These are phyloP conservation scores for Dothideomycetidae sp. DNA, from an alignment of 2,329 filamentous ascomycete species.

Conservation along the genomic window DNA sequence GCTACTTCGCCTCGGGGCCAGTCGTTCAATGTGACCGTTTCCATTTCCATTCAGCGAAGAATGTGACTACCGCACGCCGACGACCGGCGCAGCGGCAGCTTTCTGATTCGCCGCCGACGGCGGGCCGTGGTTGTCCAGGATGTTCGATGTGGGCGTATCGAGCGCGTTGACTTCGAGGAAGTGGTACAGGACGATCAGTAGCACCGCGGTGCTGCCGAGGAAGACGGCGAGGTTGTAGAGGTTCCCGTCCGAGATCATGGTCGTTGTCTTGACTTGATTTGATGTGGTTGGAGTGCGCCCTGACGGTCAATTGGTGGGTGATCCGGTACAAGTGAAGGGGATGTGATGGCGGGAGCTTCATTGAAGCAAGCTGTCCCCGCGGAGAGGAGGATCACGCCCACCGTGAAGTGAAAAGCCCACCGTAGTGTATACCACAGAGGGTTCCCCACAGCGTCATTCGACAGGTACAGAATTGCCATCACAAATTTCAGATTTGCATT, in stretches of 20 bases:
- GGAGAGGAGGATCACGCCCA: background rate
- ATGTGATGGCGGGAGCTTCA: too few relatives aligned
- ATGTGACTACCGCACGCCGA: conserved; percentile 3
- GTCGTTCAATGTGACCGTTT: too few relatives aligned
- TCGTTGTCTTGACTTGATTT: too few relatives aligned
- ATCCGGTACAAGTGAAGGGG: too few relatives aligned
- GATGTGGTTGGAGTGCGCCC: too few relatives aligned
- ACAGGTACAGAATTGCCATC: background rate
- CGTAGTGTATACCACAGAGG: background rate
- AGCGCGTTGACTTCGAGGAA: conserved; percentile 90
- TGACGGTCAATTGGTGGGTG: too few relatives aligned
- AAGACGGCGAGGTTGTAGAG: conserved; percentile 88
- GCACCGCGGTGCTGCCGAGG: conserved; percentile 76
- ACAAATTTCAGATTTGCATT: background rate
- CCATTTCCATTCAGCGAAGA: too few relatives aligned
- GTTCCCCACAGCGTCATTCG: background rate
- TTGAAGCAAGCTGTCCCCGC: background rate
- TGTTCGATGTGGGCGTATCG: conserved; percentile 29
- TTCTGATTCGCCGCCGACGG: conserved; percentile 10
- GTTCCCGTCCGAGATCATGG: conserved; percentile 87
- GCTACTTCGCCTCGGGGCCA: too few relatives aligned
- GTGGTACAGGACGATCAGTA: conserved; percentile 88
- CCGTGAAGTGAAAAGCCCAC: background rate
- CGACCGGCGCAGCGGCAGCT: background rate
- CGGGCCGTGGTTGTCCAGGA: conserved; percentile 7